Evolutionary conservation across 352 stramenopile genomes (phyloP).

Genomic region (Pythium grandisporangium): DNA sequence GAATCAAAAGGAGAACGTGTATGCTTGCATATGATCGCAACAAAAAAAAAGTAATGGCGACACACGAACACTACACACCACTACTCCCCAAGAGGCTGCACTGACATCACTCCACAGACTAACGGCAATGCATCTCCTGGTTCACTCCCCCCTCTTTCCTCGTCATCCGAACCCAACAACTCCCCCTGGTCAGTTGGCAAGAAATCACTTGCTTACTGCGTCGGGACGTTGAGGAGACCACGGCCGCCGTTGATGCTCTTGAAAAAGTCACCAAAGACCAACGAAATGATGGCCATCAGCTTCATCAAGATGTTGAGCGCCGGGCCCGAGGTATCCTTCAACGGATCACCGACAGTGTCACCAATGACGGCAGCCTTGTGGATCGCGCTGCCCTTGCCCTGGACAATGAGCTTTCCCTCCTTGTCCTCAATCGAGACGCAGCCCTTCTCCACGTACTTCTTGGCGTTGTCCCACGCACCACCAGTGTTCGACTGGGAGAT

Average conservation of each 20-base stretch:
- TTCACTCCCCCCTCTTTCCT: too few relatives aligned
- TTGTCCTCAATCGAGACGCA: conserved; percentile 87
- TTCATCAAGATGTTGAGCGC: conserved; percentile 99
- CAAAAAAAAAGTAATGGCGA: too few relatives aligned
- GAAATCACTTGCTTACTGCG: too few relatives aligned
- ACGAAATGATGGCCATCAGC: conserved; percentile 98
- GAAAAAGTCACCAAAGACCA: conserved; percentile 99
- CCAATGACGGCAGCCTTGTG: conserved; percentile 97
- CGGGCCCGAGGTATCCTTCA: conserved; percentile 99
- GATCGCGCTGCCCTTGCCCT: conserved; percentile 95
- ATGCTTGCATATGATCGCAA: too few relatives aligned
- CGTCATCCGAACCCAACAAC: conserved; percentile 1
- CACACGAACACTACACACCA: too few relatives aligned
- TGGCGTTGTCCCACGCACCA: conserved; percentile 99
- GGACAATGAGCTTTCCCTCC: conserved; percentile 86
- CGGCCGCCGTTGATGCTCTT: conserved; percentile 95
- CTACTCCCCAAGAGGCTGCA: too few relatives aligned
- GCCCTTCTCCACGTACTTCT: conserved; percentile 99
- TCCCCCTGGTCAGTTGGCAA: too few relatives aligned
- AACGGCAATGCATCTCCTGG: too few relatives aligned
- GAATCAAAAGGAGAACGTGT: too few relatives aligned
- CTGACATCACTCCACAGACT: too few relatives aligned
- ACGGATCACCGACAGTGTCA: conserved; percentile 98
- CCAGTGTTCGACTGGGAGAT: conserved; percentile 99
- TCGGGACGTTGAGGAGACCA: conserved; percentile 89